Evolutionary conservation across 2,329 filamentous ascomycete genomes (phyloP).

Genomic region (Coleophoma crateriformis): DNA sequence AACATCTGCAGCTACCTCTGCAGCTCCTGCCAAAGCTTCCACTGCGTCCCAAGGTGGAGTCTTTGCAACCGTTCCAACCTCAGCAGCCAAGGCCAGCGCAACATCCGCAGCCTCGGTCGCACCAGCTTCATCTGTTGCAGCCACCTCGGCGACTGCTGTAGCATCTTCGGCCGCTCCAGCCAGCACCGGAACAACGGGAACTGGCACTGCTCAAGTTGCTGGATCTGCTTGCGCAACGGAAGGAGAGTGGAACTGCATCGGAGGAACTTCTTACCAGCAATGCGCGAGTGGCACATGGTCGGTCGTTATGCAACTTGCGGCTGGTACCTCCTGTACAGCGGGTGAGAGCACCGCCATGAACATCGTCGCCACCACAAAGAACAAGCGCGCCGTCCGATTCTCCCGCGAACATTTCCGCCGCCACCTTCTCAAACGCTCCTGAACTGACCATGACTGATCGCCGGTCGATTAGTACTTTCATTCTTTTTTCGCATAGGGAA

Average conservation of each 20-base stretch:
- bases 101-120: constrained; percentile 13
- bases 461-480: constrained; percentile 16
- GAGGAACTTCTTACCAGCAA: constrained; percentile 45
- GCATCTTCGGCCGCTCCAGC: constrained; percentile 14
- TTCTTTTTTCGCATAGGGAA: constrained; percentile 9
- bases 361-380: constrained; percentile 25
- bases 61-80: constrained; percentile 8
- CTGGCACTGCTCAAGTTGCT: constrained; percentile 21
- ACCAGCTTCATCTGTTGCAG: constrained; percentile 12
- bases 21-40: constrained; percentile 11
- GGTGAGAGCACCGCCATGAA: constrained; percentile 36
- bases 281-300: constrained; percentile 50
- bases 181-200: constrained; percentile 16
- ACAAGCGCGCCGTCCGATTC: constrained; percentile 19
- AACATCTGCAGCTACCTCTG: constrained; percentile 12
- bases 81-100: constrained; percentile 15
- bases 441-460: constrained; percentile 8
- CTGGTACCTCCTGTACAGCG: constrained; percentile 37
- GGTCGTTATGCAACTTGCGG: constrained; percentile 32
- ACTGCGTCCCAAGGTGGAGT: constrained; percentile 12
- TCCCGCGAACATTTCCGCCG: constrained; percentile 19
- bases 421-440: constrained; percentile 9
- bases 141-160: constrained; percentile 16
- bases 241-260: constrained; percentile 49
- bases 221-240: constrained; percentile 43